Conservation (phyloP, 176 grass and related monocot genomes). For the sorghum (Sorghum bicolor) region DNA sequence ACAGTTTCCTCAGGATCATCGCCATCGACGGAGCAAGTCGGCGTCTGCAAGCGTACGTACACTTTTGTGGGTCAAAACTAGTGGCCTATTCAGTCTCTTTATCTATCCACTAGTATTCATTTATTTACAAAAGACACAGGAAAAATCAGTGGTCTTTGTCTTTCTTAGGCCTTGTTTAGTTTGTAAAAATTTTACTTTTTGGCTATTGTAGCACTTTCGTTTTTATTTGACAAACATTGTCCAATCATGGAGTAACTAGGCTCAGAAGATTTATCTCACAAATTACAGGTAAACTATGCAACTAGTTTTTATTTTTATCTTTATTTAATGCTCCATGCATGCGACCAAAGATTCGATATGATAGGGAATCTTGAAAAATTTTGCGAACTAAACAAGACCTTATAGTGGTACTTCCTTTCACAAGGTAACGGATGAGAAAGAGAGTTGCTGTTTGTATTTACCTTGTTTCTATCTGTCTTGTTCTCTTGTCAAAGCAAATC, state of each 20-base stretch:
- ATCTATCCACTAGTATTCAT: not conserved
- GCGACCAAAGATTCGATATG: no score
- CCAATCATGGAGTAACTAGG: no score
- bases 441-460: not conserved
- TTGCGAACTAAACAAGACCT: no score
- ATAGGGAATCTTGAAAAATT: no score
- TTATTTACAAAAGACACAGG: not conserved
- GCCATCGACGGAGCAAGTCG: not conserved
- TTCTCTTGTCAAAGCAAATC: not conserved
- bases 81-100: not conserved
- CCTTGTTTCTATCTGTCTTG: not conserved
- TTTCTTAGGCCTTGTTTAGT: no score
- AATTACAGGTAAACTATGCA: no score
- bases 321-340: no score
- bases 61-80: not conserved
- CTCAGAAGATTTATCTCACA: no score
- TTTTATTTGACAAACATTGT: no score
- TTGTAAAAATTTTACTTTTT: no score
- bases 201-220: no score
- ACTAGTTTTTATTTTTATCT: no score
- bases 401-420: not conserved
- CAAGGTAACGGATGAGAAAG: not conserved
- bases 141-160: not conserved
- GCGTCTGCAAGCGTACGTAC: not conserved
- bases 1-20: not conserved